Evolutionary conservation across 345 rosid species (phyloP).

Genomic region (Xanthoceras sorbifolium): DNA sequence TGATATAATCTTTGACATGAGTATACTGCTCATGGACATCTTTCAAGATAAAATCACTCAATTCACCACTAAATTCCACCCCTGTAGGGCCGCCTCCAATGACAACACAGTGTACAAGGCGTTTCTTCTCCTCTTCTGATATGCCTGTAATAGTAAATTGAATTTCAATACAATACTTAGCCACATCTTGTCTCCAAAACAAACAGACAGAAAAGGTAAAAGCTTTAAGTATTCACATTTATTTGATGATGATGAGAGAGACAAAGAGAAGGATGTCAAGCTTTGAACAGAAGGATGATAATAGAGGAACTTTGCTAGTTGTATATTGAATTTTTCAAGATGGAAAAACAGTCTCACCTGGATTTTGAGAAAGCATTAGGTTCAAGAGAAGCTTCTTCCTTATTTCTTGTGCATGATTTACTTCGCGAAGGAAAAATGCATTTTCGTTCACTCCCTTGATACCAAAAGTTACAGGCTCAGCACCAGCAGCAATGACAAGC

Average conservation of each 20-base stretch:
- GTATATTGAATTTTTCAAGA: neutral
- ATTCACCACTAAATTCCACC: constrained; percentile 93
- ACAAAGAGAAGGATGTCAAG: too few species aligned
- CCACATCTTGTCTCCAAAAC: neutral
- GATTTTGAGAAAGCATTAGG: constrained; percentile 91
- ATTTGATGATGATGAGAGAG: too few species aligned
- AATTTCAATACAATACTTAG: neutral
- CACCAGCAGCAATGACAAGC: constrained; percentile 83
- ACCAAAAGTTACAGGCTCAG: constrained; percentile 92
- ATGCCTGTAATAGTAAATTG: constrained; percentile 47
- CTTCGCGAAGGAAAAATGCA: constrained; percentile 90
- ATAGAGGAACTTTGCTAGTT: too few species aligned
- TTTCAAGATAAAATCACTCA: constrained; percentile 92
- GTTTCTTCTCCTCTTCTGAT: constrained; percentile 72
- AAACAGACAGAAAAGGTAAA: neutral
- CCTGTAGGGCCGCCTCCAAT: constrained; percentile 99
- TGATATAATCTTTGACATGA: constrained; percentile 74
- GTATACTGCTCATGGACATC: constrained; percentile 72
- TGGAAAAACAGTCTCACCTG: constrained; percentile 42
- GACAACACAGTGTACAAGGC: constrained; percentile 82
- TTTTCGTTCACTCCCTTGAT: constrained; percentile 86
- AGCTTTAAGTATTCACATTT: too few species aligned
- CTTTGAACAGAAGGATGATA: too few species aligned
- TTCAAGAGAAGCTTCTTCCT: constrained; percentile 89
- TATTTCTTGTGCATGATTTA: constrained; percentile 90